A percentile compares a stretch with the other conserved stretches of the same genome.
phyloP scores from a whole-genome alignment of 305 asterid genomes.

The Andrographis paniculata region DNA sequence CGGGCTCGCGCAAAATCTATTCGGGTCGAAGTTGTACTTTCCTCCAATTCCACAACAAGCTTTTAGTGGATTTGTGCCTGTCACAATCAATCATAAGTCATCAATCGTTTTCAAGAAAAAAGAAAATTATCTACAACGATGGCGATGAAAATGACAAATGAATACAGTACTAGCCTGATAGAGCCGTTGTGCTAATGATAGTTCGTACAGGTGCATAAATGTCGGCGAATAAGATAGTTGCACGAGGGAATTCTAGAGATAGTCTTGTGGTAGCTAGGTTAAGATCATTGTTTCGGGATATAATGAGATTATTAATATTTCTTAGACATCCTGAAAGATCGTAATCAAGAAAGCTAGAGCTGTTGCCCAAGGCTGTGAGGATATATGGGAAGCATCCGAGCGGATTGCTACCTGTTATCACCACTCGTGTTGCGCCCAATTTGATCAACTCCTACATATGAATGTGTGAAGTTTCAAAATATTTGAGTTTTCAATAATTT shows the following conservation, averaged over 20 bases:
- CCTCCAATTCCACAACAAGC: constrained; percentile 5
- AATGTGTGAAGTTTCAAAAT: background rate
- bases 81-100: background rate
- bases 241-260: constrained; percentile 2
- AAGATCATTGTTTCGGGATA: background rate
- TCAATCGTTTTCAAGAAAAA: background rate
- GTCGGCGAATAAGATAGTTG: background rate
- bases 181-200: background rate
- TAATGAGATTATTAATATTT: background rate
- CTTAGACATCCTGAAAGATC: background rate
- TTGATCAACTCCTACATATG: background rate
- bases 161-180: background rate
- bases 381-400: constrained; percentile 1
- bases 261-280: constrained; percentile 2
- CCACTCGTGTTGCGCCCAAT: background rate
- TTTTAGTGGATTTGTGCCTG: background rate
- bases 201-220: background rate
- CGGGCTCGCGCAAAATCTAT: background rate
- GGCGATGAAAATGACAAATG: background rate
- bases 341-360: background rate
- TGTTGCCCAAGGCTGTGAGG: background rate
- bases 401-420: background rate
- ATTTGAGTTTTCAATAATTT: too few species aligned
- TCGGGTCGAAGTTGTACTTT: background rate
- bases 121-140: too few species aligned